Evolutionary conservation across 148 eudicot species (phyloP).

Genomic region (Oxyria digyna): DNA sequence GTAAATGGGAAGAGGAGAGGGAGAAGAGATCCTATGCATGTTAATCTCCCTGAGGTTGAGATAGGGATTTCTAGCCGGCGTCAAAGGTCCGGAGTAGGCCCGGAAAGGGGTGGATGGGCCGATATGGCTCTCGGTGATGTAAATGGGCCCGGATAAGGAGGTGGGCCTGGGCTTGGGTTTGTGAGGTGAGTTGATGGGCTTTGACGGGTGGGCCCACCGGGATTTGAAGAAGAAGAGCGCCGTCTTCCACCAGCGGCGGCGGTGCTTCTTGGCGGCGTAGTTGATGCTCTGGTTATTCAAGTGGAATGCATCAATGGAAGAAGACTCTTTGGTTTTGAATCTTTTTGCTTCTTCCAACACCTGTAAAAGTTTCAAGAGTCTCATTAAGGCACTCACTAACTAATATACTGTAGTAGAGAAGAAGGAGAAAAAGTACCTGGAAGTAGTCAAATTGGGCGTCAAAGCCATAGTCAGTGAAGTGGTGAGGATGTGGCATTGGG

Average conservation of each 20-base stretch:
- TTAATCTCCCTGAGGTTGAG: slow-evolving; percentile 57
- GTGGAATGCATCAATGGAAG: slow-evolving; percentile 38
- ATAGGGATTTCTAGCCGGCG: slow-evolving; percentile 26
- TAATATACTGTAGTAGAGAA: background rate
- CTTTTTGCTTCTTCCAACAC: slow-evolving; percentile 79
- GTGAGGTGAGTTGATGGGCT: background rate
- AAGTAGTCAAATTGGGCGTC: slow-evolving; percentile 79
- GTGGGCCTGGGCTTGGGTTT: background rate
- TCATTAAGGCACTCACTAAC: background rate
- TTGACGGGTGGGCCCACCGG: slow-evolving; percentile 31
- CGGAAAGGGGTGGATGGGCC: slow-evolving; percentile 47
- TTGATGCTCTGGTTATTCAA: slow-evolving; percentile 62
- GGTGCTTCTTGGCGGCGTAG: slow-evolving; percentile 26
- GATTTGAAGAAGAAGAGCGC: slow-evolving; percentile 45
- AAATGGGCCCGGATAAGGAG: slow-evolving; percentile 65
- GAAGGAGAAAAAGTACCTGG: slow-evolving; percentile 28
- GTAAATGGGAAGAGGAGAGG: slow-evolving; percentile 60
- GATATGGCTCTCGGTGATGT: slow-evolving; percentile 54
- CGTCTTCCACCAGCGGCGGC: slow-evolving; percentile 54
- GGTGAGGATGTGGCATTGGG: slow-evolving; percentile 48
- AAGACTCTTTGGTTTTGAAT: slow-evolving; percentile 20
- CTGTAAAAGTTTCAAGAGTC: slow-evolving; percentile 8
- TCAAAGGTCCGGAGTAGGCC: slow-evolving; percentile 50
- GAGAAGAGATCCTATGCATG: slow-evolving; percentile 35
- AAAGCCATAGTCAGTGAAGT: slow-evolving; percentile 78